A percentile compares a stretch with the other conserved stretches of the same genome.
These are phyloP conservation scores for Suhomyces kunorum DNA, from an alignment of 1,139 yeast species.

Conservation along the genomic window DNA sequence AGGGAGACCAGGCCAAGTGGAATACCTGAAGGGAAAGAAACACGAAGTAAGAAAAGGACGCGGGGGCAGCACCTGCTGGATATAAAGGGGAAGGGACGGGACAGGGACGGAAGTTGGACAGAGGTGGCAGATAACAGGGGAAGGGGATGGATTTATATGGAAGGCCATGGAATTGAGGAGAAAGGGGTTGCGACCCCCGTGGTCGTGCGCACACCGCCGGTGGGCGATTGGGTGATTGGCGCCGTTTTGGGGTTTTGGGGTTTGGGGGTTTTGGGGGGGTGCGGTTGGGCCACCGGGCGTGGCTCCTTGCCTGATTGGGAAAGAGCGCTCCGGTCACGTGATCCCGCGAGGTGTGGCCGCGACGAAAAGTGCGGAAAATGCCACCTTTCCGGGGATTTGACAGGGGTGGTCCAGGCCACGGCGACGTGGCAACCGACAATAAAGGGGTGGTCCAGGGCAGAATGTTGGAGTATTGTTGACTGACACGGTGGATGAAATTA, in stretches of 20 bases:
- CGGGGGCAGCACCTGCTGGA: not conserved
- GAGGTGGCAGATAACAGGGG: slow-evolving; percentile 1
- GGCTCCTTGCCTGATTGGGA: slow-evolving; percentile 1
- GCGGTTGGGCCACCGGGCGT: not conserved
- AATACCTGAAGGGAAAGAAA: not conserved
- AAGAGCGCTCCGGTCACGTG: slow-evolving; percentile 6
- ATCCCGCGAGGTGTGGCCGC: not conserved
- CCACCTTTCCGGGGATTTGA: not conserved
- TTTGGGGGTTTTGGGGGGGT: too few species aligned
- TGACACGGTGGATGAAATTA: too few species aligned
- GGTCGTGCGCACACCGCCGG: slow-evolving; percentile 8
- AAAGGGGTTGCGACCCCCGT: slow-evolving; percentile 8
- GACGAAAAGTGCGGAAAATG: too few species aligned
- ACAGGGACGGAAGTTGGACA: not conserved
- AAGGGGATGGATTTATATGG: slow-evolving; percentile 7
- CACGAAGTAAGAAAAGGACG: not conserved
- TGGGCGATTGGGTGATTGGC: slow-evolving; percentile 2
- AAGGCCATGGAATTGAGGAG: slow-evolving; percentile 9
- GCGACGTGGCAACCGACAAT: not conserved
- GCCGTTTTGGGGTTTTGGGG: slow-evolving; percentile 6
- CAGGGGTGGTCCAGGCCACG: not conserved
- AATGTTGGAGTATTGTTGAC: too few species aligned
- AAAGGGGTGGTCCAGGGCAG: not conserved
- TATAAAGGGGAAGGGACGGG: not conserved
- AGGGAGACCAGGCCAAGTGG: too few species aligned